These are phyloP conservation scores for Terfezia boudieri DNA, from an alignment of 495 filamentous ascomycete species.

Conservation along the genomic window DNA sequence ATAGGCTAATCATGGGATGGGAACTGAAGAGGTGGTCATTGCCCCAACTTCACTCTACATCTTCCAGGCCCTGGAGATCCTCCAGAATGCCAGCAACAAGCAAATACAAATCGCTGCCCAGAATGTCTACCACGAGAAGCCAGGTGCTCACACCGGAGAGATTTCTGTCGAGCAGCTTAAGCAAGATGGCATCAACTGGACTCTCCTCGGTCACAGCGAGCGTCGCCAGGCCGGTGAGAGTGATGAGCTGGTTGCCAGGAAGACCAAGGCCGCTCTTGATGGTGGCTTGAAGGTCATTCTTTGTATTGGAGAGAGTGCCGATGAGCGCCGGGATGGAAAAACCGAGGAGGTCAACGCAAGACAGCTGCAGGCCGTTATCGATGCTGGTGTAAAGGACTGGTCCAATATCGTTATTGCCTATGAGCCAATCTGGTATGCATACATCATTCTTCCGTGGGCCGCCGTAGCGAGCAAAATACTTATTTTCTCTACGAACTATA, in stretches of 20 bases:
- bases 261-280: constrained; percentile 76
- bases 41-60: constrained; percentile 81
- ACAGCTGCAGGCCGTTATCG: constrained; percentile 46
- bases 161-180: constrained; percentile 77
- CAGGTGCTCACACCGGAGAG: constrained; percentile 93
- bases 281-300: constrained; percentile 77
- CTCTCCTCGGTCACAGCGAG: constrained; percentile 82
- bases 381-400: constrained; percentile 56
- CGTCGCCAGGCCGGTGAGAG: constrained; percentile 65
- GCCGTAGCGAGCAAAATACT: constrained; percentile 48
- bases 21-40: constrained; percentile 61
- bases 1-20: constrained; percentile 2
- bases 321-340: constrained; percentile 69
- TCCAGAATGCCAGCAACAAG: constrained; percentile 30
- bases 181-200: constrained; percentile 71
- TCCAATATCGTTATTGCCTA: constrained; percentile 87
- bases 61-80: constrained; percentile 52
- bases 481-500: neutral
- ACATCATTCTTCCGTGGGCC: too few species aligned
- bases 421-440: constrained; percentile 98
- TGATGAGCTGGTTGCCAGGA: constrained; percentile 68
- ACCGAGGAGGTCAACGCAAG: constrained; percentile 77
- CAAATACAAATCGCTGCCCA: constrained; percentile 67
- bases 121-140: constrained; percentile 91
- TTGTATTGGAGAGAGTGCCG: constrained; percentile 86